Percentiles rank a stretch among this genome's conserved stretches.
Conservation (phyloP, 2,329 filamentous ascomycete species). For the Fusarium verticillioides region DNA sequence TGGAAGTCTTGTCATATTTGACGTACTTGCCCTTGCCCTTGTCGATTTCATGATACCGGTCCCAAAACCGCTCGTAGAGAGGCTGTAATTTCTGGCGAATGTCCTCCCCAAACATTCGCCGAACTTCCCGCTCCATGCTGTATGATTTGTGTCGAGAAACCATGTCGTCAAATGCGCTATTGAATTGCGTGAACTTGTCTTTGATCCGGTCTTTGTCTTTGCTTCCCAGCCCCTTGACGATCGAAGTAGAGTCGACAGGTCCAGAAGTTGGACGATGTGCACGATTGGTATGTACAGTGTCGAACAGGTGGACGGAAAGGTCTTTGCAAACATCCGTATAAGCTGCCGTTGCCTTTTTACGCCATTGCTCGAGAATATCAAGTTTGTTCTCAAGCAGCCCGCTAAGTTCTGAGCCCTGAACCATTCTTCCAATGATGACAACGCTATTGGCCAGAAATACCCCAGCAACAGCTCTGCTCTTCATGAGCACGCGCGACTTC, state of each 20-base stretch:
- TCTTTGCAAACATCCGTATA: conserved; percentile 93
- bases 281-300: conserved; percentile 91
- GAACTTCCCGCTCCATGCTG: conserved; percentile 91
- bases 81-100: conserved; percentile 93
- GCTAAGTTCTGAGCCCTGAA: conserved; percentile 81
- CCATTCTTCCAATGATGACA: conserved; percentile 84
- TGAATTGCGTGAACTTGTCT: conserved; percentile 94
- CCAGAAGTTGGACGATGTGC: conserved; percentile 77
- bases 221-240: conserved; percentile 83
- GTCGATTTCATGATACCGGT: conserved; percentile 96
- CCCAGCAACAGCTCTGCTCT: conserved; percentile 81
- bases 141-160: conserved; percentile 83
- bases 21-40: conserved; percentile 98
- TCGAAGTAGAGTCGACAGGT: conserved; percentile 81
- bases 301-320: conserved; percentile 83
- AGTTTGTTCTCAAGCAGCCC: conserved; percentile 76
- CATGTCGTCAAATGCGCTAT: conserved; percentile 88
- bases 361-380: conserved; percentile 80
- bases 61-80: conserved; percentile 94
- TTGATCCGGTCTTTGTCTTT: conserved; percentile 98
- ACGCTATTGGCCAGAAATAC: conserved; percentile 93
- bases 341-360: conserved; percentile 83
- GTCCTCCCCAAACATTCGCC: conserved; percentile 81
- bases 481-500: conserved; percentile 77
- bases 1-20: conserved; percentile 90